Evolutionary conservation across 306 rosid genomes (phyloP).

Genomic region (Malus sieversii): DNA sequence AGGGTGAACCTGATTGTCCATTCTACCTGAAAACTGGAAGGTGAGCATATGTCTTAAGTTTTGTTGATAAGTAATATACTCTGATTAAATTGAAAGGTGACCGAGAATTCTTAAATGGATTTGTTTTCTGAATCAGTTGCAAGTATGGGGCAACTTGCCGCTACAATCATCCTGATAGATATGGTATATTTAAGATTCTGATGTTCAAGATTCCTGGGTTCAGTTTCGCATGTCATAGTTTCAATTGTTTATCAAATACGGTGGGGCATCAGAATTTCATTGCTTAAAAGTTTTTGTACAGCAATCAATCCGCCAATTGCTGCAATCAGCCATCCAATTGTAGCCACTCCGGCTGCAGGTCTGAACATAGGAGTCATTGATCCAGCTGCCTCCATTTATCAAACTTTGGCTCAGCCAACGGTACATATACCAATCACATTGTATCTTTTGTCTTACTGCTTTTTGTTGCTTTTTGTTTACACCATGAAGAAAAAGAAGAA

Average conservation of each 20-base stretch:
- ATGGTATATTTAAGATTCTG: slow-evolving; percentile 44
- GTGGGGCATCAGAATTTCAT: neutral
- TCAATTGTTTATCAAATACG: slow-evolving; percentile 3
- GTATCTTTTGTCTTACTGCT: neutral
- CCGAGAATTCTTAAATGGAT: slow-evolving; percentile 16
- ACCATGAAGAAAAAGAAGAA: neutral
- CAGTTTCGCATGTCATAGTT: neutral
- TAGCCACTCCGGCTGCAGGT: slow-evolving; percentile 53
- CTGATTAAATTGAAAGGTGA: slow-evolving; percentile 5
- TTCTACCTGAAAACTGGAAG: slow-evolving; percentile 99
- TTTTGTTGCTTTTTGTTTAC: neutral
- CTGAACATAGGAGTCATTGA: slow-evolving; percentile 59
- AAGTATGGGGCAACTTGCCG: slow-evolving; percentile 87
- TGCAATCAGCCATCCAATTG: slow-evolving; percentile 47
- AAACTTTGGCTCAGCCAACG: slow-evolving; percentile 60
- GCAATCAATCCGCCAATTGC: slow-evolving; percentile 49
- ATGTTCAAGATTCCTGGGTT: slow-evolving; percentile 18
- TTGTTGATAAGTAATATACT: neutral
- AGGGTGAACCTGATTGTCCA: slow-evolving; percentile 96
- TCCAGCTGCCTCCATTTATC: slow-evolving; percentile 66
- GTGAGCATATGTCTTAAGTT: slow-evolving; percentile 26
- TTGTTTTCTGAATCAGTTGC: slow-evolving; percentile 56
- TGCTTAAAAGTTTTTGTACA: slow-evolving; percentile 27
- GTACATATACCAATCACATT: slow-evolving; percentile 34
- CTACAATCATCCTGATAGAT: slow-evolving; percentile 89